phyloP scores from a whole-genome alignment of 1,139 yeast genomes.

The Lodderomyces orthopsilosis region DNA sequence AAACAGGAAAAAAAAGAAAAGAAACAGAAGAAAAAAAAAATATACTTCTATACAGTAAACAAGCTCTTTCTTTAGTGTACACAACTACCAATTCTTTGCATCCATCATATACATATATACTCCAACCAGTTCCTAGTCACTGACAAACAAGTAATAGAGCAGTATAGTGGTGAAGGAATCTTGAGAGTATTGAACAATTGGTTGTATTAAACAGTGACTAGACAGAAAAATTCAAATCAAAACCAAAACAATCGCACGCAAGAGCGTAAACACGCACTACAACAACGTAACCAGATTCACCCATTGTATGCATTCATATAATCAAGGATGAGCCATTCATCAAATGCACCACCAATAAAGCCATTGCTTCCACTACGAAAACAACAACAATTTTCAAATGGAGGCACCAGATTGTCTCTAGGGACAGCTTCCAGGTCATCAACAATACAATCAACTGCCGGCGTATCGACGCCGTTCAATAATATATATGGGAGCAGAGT shows the following conservation, averaged over 20 bases:
- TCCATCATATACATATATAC: no score
- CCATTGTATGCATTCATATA: constrained; percentile 1
- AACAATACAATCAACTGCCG: background rate
- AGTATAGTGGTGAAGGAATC: no score
- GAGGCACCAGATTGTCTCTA: constrained; percentile 1
- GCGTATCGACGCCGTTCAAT: background rate
- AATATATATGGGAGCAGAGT: constrained; percentile 1
- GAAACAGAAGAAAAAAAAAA: no score
- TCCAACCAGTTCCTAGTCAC: no score
- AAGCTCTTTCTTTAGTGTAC: no score
- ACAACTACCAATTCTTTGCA: no score
- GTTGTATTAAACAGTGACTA: no score
- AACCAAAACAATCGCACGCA: background rate
- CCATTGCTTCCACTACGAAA: constrained; percentile 7
- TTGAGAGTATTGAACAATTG: no score
- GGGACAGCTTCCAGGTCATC: constrained; percentile 2
- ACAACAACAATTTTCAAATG: constrained; percentile 4
- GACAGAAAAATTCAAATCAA: background rate
- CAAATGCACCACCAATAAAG: constrained; percentile 4
- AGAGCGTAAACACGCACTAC: background rate
- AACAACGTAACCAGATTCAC: background rate
- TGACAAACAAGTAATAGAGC: no score
- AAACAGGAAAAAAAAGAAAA: background rate
- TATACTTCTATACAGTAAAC: no score
- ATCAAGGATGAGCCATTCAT: constrained; percentile 5